These are phyloP conservation scores for Sodiomyces alkalinus DNA, from an alignment of 2,329 filamentous ascomycete genomes.

Conservation along the genomic window DNA sequence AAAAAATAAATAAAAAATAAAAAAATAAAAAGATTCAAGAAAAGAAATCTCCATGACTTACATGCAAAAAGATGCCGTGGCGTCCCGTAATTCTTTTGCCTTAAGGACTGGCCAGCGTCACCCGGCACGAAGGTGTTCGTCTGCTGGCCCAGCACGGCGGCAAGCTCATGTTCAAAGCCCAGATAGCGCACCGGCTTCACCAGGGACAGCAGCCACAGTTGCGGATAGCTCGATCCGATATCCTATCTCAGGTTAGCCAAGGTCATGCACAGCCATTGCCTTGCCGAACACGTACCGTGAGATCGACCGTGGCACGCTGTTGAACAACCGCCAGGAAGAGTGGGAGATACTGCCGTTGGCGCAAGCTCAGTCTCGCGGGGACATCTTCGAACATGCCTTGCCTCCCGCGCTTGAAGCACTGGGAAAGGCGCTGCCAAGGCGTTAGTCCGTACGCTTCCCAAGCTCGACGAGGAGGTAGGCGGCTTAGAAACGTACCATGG, in stretches of 20 bases:
- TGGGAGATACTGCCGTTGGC: constrained; percentile 28
- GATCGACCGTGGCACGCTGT: constrained; percentile 28
- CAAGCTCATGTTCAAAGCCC: constrained; percentile 33
- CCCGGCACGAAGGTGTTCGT: constrained; percentile 27
- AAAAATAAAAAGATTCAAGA: too few relatives aligned
- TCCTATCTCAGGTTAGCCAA: constrained; percentile 13
- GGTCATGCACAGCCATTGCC: too few relatives aligned
- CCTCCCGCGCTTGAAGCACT: constrained; percentile 30
- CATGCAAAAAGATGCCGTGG: constrained; percentile 34
- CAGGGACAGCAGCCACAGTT: constrained; percentile 37
- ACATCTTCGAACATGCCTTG: constrained; percentile 32
- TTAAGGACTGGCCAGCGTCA: constrained; percentile 18
- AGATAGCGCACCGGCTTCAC: constrained; percentile 31
- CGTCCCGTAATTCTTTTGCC: constrained; percentile 29
- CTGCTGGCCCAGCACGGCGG: constrained; percentile 25
- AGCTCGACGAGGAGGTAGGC: too few relatives aligned
- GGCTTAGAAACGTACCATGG: constrained; percentile 19
- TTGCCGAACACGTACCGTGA: constrained; percentile 21
- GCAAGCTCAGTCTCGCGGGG: constrained; percentile 21
- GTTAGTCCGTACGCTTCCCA: constrained; percentile 5
- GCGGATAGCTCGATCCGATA: constrained; percentile 26
- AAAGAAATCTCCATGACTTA: too few relatives aligned
- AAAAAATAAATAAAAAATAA: too few relatives aligned
- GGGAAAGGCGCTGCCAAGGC: constrained; percentile 19
- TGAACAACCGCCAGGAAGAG: constrained; percentile 37